Evolutionary conservation across 2,329 filamentous ascomycete genomes (phyloP), one percentile per base, ranked within the genome.

Genomic region (Ophiosphaerella narmari): DNA sequence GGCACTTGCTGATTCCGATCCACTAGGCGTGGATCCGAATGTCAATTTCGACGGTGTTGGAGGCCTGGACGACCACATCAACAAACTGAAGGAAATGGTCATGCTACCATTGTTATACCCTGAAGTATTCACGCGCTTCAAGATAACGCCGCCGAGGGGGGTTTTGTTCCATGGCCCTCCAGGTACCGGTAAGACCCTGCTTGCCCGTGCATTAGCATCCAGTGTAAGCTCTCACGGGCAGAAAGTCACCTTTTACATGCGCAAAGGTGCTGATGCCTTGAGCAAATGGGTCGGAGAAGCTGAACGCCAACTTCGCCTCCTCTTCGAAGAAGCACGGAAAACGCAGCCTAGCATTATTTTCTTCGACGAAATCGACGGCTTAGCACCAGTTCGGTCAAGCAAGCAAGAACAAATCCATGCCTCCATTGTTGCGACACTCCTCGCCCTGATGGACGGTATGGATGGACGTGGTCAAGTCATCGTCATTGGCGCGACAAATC

Each of bases 211-310:
- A 36, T 80, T 99, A 39, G 92, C 95, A 42, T 95, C 94, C 48
- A 95, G 90, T 54, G 88, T 96, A 51, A 92, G 91, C 57, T 86
- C 89, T 11, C 89, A 93, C 42, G 93, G 93, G 18, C 87, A 88
- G 60, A 97, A 97, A 72, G 94, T 99, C 57, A 97, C 92, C 0
- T 99, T 99, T 65, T 99, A 97, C 75, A 99, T 99, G 94, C 88
- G 94, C 53, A 99, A 99, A 75, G 95, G 94, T 70, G 95, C 94
- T 21, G 94, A 99, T 81, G 92, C 92, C 13, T 79, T 99, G 55
- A 97, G 92, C 74, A 99, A 99, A 75, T 99, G 94, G 94, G 94
- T 99, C 44, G 94, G 94, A 69, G 94, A 99, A 75, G 94, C 95
- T 8, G 94, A 99, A 75, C 88, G 93, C 74, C 94, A 99, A 71